Evolutionary conservation across 257 asterid genomes (phyloP).

Genomic region (Fraxinus americana): DNA sequence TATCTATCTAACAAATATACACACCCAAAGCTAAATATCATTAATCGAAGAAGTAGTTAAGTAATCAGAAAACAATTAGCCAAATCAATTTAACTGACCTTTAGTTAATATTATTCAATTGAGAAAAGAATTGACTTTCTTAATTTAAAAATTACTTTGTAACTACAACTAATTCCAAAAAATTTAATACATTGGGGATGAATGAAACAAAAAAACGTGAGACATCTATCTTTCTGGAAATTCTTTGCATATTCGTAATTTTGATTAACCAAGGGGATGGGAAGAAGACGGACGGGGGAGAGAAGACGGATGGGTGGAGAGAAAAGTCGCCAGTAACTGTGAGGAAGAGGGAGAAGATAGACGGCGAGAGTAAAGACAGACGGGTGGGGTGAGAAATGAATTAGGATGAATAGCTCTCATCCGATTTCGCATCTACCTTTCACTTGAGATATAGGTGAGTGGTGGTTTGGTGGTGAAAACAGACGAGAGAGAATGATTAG

Average conservation of each 20-base stretch:
- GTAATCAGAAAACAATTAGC: neutral
- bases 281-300: too few species aligned
- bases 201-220: neutral
- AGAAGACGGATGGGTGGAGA: too few species aligned
- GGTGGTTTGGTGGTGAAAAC: too few species aligned
- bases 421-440: too few species aligned
- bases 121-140: neutral
- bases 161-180: neutral
- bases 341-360: too few species aligned
- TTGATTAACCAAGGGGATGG: neutral
- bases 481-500: too few species aligned
- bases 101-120: neutral
- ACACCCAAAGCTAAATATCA: neutral
- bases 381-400: too few species aligned
- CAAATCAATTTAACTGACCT: neutral
- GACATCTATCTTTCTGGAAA: neutral
- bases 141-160: neutral
- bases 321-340: too few species aligned
- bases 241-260: neutral
- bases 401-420: too few species aligned
- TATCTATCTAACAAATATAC: neutral
- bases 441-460: too few species aligned
- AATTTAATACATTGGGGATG: neutral
- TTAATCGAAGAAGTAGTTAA: neutral
- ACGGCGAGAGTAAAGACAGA: too few species aligned